Base-by-base conservation (phyloP, 768 basidiomycete species). In the Tubosaeta sp. region DNA sequence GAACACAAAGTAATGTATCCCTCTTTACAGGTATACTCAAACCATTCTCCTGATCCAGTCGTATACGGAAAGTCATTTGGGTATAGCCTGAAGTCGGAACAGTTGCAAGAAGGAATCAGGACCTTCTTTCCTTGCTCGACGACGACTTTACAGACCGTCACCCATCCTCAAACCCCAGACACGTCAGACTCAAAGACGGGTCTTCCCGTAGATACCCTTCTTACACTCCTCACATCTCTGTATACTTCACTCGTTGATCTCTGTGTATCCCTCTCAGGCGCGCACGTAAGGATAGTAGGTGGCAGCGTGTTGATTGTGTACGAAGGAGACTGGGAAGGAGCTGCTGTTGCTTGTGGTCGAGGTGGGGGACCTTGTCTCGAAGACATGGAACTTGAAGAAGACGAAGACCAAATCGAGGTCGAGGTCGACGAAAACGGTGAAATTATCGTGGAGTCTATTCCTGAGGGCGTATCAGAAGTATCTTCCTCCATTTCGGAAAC, bases 221-320 rank as follows among this genome's bases (percentile, higher is more conserved):
- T 84, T 3, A 76, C 78, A 0, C 75, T 94, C 48, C 73, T 94
- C 6, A 61, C 70, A 1, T 72, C 70, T 8, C 68, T 94, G 21
- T 73, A 78, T 1, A 67, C 70, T 7, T 79, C 84, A 36, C 68
- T 85, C 40, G 64, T 69, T 12, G 74, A 78, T 34, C 77, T 92
- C 40, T 71, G 71, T 11, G 64, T 68, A 1, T 73, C 76, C 1
- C 66, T 91, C 40, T 60, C 75, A 1, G 56, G 65, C 2, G 66
- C 85, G 6, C 82, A 95, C 56, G 64, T 93, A 56, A 81, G 90
- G 22, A 89, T 98, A 74, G 80, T 91, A 9, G 94, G 90, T 7
- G 80, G 76, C 22, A 93, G 89, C 59, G 65, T 96, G 41, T 71
- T 99, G 48, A 73, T 98, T 35, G 67, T 94, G 19, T 95, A 96